These are phyloP conservation scores for Aspergillus japonicus DNA, from an alignment of 2,329 filamentous ascomycete genomes.

Conservation along the genomic window DNA sequence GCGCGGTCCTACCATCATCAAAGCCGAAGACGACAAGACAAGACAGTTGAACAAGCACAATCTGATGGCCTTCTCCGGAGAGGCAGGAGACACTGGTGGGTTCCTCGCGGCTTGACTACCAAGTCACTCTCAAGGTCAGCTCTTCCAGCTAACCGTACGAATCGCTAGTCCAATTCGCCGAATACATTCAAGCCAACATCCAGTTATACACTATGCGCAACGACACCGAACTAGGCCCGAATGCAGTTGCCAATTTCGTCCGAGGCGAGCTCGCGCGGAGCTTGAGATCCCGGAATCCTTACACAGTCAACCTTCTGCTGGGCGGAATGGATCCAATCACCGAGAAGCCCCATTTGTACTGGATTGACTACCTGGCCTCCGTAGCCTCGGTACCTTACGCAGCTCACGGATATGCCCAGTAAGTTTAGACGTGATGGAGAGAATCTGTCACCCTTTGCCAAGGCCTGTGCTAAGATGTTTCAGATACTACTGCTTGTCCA, in stretches of 20 bases:
- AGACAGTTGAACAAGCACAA: conserved; percentile 88
- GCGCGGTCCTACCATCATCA: conserved; percentile 94
- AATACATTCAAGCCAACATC: conserved; percentile 98
- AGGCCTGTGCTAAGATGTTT: conserved; percentile 18
- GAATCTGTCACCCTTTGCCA: neutral
- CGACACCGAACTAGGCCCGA: conserved; percentile 84
- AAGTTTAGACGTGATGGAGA: conserved; percentile 38
- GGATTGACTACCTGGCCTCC: conserved; percentile 94
- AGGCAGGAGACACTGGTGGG: conserved; percentile 83
- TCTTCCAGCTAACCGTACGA: conserved; percentile 16
- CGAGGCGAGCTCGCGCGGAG: conserved; percentile 89
- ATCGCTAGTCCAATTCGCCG: conserved; percentile 85
- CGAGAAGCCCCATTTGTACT: conserved; percentile 87
- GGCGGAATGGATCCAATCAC: conserved; percentile 92
- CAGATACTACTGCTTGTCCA: conserved; percentile 95
- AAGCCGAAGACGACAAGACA: conserved; percentile 95
- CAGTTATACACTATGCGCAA: conserved; percentile 99
- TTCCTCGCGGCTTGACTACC: conserved; percentile 43
- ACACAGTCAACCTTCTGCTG: conserved; percentile 93
- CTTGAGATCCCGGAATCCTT: conserved; percentile 87
- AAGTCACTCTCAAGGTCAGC: neutral
- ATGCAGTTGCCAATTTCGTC: conserved; percentile 88
- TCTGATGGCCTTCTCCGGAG: conserved; percentile 90
- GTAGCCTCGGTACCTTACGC: conserved; percentile 88
- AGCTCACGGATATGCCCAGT: conserved; percentile 97